Evolutionary conservation across 371 early-diverging fungal genomes (phyloP).

Genomic region (Rhizomucor pusillus): DNA sequence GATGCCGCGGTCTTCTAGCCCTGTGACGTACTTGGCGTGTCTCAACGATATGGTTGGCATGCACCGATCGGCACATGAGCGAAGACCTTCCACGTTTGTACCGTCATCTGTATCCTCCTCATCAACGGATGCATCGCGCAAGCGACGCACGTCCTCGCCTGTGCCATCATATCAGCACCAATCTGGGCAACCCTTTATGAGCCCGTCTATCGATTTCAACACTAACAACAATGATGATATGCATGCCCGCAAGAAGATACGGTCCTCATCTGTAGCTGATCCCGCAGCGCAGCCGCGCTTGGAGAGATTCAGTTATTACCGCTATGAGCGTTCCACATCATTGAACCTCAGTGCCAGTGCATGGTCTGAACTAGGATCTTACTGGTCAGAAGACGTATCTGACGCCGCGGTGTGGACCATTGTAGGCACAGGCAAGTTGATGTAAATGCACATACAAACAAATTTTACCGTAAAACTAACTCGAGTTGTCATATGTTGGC

Average conservation of each 20-base stretch:
- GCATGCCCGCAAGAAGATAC: too few species aligned
- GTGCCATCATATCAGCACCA: constrained; percentile 1
- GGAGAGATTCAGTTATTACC: too few species aligned
- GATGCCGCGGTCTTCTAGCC: constrained; percentile 5
- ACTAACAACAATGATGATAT: too few species aligned
- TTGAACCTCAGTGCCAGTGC: too few species aligned
- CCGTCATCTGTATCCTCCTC: constrained; percentile 1
- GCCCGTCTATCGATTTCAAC: too few species aligned
- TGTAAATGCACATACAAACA: too few species aligned
- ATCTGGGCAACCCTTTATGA: constrained; percentile 2
- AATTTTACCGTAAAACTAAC: not conserved
- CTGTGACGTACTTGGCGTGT: constrained; percentile 20
- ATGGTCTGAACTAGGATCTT: constrained; percentile 22
- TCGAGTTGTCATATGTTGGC: constrained; percentile 3
- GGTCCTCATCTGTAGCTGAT: constrained; percentile 2
- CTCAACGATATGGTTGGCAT: constrained; percentile 25
- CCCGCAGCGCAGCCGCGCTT: too few species aligned
- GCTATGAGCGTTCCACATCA: too few species aligned
- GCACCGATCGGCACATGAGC: constrained; percentile 14
- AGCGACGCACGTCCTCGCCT: constrained; percentile 7
- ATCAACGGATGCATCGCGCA: not conserved
- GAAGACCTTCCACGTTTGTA: constrained; percentile 6
- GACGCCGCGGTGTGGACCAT: constrained; percentile 85
- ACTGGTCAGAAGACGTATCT: constrained; percentile 76
- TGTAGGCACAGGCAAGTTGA: constrained; percentile 61